Percentiles rank a stretch among this genome's conserved stretches.
phyloP scores from a whole-genome alignment of 139 green algal genomes.

The Coelastrella sp. region DNA sequence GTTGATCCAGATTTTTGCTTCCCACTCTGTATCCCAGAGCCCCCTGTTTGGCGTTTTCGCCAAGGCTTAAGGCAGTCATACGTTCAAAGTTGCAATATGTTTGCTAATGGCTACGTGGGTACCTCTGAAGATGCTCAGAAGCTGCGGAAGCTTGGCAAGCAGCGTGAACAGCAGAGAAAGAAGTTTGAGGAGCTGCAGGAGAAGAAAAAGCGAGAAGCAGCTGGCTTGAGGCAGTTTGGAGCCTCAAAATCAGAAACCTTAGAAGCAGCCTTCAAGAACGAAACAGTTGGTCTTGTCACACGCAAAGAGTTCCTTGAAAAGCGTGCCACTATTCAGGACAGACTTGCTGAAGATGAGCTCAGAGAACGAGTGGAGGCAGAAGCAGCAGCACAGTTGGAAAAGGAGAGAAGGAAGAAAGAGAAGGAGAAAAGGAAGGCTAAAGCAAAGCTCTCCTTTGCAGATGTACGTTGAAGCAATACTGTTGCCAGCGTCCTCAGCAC shows the following conservation, averaged over 20 bases:
- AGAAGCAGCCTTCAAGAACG: slow-evolving; percentile 93
- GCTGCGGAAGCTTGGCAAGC: slow-evolving; percentile 79
- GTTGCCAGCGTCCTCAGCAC: neutral
- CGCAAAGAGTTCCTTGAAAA: slow-evolving; percentile 93
- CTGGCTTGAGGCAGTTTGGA: slow-evolving; percentile 83
- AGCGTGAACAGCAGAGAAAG: slow-evolving; percentile 79
- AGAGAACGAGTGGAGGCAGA: slow-evolving; percentile 58
- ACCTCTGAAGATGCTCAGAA: slow-evolving; percentile 74
- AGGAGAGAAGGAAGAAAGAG: slow-evolving; percentile 50
- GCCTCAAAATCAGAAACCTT: slow-evolving; percentile 74
- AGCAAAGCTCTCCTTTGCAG: slow-evolving; percentile 86
- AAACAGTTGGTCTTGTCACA: slow-evolving; percentile 96
- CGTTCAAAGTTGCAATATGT: slow-evolving; percentile 43
- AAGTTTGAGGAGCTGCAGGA: slow-evolving; percentile 77
- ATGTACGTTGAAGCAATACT: slow-evolving; percentile 39
- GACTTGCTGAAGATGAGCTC: slow-evolving; percentile 68
- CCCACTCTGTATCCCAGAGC: no score
- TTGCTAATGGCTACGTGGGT: slow-evolving; percentile 83
- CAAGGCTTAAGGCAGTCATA: no score
- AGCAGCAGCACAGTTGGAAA: slow-evolving; percentile 46
- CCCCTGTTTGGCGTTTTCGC: no score
- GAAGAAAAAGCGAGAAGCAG: slow-evolving; percentile 59
- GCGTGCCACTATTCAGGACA: slow-evolving; percentile 77
- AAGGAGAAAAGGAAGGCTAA: slow-evolving; percentile 58
- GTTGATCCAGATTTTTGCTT: no score